Base-by-base conservation (phyloP, 768 basidiomycete species). In the Hygrophorus russula region DNA sequence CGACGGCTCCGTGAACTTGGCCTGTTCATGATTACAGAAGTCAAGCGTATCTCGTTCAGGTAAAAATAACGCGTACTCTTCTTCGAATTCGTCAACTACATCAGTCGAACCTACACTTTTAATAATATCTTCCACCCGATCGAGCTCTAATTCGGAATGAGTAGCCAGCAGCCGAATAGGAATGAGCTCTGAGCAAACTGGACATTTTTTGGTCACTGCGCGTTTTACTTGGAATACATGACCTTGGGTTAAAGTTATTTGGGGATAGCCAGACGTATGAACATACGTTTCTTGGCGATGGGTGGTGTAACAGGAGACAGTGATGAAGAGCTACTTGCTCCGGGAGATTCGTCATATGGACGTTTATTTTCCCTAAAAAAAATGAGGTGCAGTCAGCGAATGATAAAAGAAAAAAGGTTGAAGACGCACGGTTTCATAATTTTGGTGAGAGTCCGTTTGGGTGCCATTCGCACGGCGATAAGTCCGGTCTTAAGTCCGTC, bases 181-280 rank as follows among this genome's bases (percentile, higher is more conserved):
- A 33, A 90, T 81, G 31, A 56, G 56, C 56, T 89, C 85, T 11
- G 69, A 63, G 60, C 86, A 90, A 31, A 82, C 74, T 1, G 86
- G 87, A 54, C 86, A 90, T 46, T 66, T 65, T 45, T 77, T 68
- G 2, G 82, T 89, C 55, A 87, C 84, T 13, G 80, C 84, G 35
- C 80, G 75, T 57, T 77, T 83, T 3, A 69, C 82, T 85, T 45
- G 40, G 39, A 12, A 40, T 12, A 40, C 17, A 13, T 57, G 31
- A 53, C 46, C 15, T 30, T 28, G 17, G 33, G 35, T 17, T 31
- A 18, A 24, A 14, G 29, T 32, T 24, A n/a, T 10, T 33, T 13
- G 36, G 24, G 42, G 15, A 15, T 15, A n/a, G 24, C 15, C 13
- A 32, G 28, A 14, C 14, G 35, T 50, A 45, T 29, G 39, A 19